Base-by-base conservation (phyloP, 2,329 filamentous ascomycete genomes). In the Talaromyces sp. region DNA sequence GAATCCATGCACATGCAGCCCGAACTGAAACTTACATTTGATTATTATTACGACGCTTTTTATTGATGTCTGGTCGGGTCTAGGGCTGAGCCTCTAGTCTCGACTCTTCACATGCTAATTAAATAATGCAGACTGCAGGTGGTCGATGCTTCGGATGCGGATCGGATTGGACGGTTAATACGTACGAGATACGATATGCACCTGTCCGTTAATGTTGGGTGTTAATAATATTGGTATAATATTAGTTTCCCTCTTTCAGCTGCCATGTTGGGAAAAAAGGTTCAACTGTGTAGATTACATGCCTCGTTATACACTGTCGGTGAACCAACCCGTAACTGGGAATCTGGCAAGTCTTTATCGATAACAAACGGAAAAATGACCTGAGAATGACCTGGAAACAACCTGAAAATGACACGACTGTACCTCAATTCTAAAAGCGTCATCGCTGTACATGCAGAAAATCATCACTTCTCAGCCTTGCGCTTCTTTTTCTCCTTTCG, bases 401-500 rank as follows among this genome's bases (percentile, higher is more conserved):
- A n/a, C n/a, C n/a, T n/a, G n/a, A n/a, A 8, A 38, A 8, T n/a
- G 17, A 17, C 35, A 38, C 17, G 6, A 38, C 35, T 38, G 43
- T 21, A 50, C 13, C 43, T 10, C 13, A 21, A 43, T 19, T 43
- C 19, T 50, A 29, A 8, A 29, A 27, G 5, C 19, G 26, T 27
- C 10, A 19, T 46, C 43, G n/a, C 43, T 24, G 32, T 46, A 46
- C 21, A 46, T 21, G 43, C n/a, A 46, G n/a, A 11, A 2, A 14
- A 35, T 4, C 9, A 46, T 27, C 26, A 21, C 50, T 62, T 62
- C 32, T 60, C 61, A 9, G 57, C 58, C 43, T 60, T 62, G 43
- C 54, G 52, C 58, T 52, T 60, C 67, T 75, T 78, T 69, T 73
- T 77, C 50, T 69, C 67, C 52, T 61, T 64, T 31, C 64, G 63